Evolutionary conservation across 2,329 filamentous ascomycete genomes (phyloP).

Genomic region (Neophaeococcomyces mojaviensis): DNA sequence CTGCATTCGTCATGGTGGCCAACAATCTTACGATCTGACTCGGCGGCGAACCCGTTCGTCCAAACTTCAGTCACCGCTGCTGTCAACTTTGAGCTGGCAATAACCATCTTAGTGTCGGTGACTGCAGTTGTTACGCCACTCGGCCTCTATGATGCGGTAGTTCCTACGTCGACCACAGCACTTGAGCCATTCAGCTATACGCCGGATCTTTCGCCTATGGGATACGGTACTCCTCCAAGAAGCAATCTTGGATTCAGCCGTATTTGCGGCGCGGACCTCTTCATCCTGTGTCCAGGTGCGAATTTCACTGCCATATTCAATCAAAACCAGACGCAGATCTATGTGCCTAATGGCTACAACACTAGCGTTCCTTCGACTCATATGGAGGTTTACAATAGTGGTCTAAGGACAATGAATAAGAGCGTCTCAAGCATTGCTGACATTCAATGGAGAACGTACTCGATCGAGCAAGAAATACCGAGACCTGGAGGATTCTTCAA

Average conservation of each 20-base stretch:
- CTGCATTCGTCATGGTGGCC: too few relatives aligned
- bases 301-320: background rate
- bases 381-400: conserved; percentile 33
- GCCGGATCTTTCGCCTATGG: conserved; percentile 32
- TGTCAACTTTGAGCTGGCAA: too few relatives aligned
- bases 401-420: conserved; percentile 19
- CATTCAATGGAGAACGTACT: conserved; percentile 35
- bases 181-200: conserved; percentile 32
- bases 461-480: conserved; percentile 20
- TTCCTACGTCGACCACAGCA: conserved; percentile 14
- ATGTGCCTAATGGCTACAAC: background rate
- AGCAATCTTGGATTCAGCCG: too few relatives aligned
- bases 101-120: conserved; percentile 30
- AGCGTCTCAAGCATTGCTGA: conserved; percentile 39
- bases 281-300: conserved; percentile 20
- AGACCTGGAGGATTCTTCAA: background rate
- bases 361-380: conserved; percentile 29
- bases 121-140: conserved; percentile 42
- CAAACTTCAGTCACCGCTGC: conserved; percentile 22
- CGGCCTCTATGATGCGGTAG: conserved; percentile 37
- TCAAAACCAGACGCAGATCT: background rate
- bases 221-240: conserved; percentile 36
- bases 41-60: conserved; percentile 27
- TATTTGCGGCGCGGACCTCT: too few relatives aligned
- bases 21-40: conserved; percentile 33